Evolutionary conservation across 2,329 filamentous ascomycete genomes (phyloP).

Genomic region (Neonectria faginata): DNA sequence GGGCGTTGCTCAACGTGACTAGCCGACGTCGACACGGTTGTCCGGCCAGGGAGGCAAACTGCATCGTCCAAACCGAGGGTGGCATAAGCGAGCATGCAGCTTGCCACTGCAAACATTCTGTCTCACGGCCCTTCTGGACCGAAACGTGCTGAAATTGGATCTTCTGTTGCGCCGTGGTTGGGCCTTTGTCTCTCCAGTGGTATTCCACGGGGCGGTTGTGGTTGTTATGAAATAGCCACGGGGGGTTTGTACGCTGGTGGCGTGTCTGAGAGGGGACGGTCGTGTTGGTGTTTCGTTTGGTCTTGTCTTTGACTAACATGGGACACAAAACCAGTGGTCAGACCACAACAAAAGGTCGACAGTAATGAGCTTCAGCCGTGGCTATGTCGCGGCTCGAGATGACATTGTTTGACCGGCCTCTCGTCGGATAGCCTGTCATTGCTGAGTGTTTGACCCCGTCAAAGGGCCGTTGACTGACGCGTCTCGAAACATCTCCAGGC

Average conservation of each 20-base stretch:
- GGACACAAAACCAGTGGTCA: background rate
- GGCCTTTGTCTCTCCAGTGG: too few relatives aligned
- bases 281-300: background rate
- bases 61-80: slow-evolving; percentile 29
- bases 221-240: background rate
- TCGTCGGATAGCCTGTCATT: background rate
- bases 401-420: background rate
- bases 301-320: background rate
- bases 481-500: background rate
- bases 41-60: slow-evolving; percentile 30
- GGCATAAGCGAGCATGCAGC: slow-evolving; percentile 40
- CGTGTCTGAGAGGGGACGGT: background rate
- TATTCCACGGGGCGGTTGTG: background rate
- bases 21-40: slow-evolving; percentile 35
- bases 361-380: background rate
- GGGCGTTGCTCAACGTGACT: slow-evolving; percentile 34
- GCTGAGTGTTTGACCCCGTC: background rate
- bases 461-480: background rate
- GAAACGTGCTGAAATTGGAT: background rate
- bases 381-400: background rate
- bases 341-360: background rate
- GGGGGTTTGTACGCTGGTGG: background rate
- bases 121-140: slow-evolving; percentile 10
- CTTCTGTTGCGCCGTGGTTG: background rate
- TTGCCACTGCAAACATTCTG: slow-evolving; percentile 22